Base-by-base conservation (phyloP, 371 early-diverging fungal species). In the Quaeritorhiza haematococci region DNA sequence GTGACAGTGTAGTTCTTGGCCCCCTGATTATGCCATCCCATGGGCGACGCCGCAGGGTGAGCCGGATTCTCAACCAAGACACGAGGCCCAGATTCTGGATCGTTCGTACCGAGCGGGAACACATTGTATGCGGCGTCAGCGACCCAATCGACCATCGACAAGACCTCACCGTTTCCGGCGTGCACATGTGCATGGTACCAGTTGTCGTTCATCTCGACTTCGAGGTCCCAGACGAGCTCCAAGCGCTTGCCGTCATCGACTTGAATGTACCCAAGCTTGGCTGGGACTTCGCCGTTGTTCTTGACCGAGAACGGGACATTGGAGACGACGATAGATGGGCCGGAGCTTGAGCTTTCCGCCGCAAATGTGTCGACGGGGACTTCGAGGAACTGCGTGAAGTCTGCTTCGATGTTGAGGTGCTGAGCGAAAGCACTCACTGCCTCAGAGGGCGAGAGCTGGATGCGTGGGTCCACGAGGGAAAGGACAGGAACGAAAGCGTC, bases 121-220 rank as follows among this genome's bases (percentile, higher is more conserved):
- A 94, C 90, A 52, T 83, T 84, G 74, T 87, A 92, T 45, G 63
- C 62, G 7, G 86, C 84, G 66, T 90, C 84, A 17, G 83, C 63
- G 7, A 90, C 90, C 95, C 95, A 96, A 73, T 94, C 93, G 15
- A 91, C 71, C 24, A 96, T 73, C 34, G 81, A 71, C 35, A 87
- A 55, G 10, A 94, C 75, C 55, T 84, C 70, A 23, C 64, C 87
- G 52, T 76, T 79, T 56, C 75, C 72, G 13, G 93, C 85, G 58
- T 88, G 78, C 35, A 96, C 80, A 49, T 91, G 90, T 13, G 84
- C 89, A 60, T 89, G 83, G 75, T 86, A 90, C 92, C 93, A 95
- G 72, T 92, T 83, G 63, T 91, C 87, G 50, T 84, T 74, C 73
- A 93, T 76, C 66, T 95, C 92, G n/a, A 92, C 72, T 56, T 90